Evolutionary conservation across 371 early-diverging fungal genomes (phyloP).

Genomic region (Circinella umbellata): DNA sequence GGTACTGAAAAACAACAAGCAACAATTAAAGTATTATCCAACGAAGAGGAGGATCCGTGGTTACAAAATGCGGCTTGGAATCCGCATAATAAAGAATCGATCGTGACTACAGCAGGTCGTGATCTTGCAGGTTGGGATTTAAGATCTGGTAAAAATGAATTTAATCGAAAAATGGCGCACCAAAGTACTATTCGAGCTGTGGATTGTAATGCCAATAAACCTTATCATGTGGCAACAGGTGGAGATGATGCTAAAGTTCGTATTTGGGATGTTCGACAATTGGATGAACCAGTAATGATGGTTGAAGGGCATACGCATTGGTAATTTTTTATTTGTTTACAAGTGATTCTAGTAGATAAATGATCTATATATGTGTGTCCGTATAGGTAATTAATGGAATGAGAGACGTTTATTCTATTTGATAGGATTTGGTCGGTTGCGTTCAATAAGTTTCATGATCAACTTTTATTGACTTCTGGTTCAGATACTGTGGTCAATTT

Average conservation of each 20-base stretch:
- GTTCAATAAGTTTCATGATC: conserved; percentile 90
- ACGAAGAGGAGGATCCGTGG: conserved; percentile 18
- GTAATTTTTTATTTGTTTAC: conserved; percentile 35
- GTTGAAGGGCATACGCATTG: conserved; percentile 87
- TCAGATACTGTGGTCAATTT: conserved; percentile 88
- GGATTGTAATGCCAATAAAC: conserved; percentile 87
- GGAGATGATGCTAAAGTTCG: conserved; percentile 85
- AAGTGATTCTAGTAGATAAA: too few species aligned
- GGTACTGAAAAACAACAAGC: conserved; percentile 1
- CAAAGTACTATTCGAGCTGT: conserved; percentile 69
- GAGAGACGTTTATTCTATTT: neutral
- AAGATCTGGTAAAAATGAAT: conserved; percentile 52
- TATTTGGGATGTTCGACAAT: conserved; percentile 84
- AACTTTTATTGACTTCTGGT: conserved; percentile 82
- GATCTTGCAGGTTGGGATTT: conserved; percentile 77
- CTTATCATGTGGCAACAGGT: conserved; percentile 79
- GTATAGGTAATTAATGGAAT: neutral
- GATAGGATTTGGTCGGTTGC: conserved; percentile 82
- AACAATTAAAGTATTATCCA: conserved; percentile 11
- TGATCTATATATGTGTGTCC: too few species aligned
- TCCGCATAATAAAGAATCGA: conserved; percentile 66
- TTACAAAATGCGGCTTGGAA: conserved; percentile 73
- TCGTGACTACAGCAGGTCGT: conserved; percentile 53
- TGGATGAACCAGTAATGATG: conserved; percentile 56
- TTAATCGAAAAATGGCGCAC: conserved; percentile 64